These are phyloP conservation scores for Skeletonema potamos DNA, from an alignment of 108 stramenopile species.

Conservation along the genomic window DNA sequence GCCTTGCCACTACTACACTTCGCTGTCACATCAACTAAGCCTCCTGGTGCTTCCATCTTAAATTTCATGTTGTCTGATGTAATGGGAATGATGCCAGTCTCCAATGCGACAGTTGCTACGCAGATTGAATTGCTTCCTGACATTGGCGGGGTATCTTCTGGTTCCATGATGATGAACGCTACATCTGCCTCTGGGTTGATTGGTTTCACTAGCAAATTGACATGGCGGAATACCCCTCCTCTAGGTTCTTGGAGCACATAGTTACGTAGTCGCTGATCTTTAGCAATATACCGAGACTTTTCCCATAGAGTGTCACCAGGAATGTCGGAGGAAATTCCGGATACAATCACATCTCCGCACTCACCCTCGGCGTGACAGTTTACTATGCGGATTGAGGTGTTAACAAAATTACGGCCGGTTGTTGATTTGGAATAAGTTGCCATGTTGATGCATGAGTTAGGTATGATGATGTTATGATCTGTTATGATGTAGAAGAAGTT, in stretches of 20 bases:
- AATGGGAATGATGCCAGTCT: conserved; percentile 25
- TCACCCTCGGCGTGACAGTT: not conserved
- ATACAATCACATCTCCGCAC: not conserved
- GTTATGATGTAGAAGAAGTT: no score
- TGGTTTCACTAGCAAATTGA: not conserved
- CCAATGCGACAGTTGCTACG: conserved; percentile 25
- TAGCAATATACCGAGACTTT: not conserved
- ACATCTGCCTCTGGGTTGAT: not conserved
- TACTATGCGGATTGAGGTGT: not conserved
- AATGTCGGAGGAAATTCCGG: not conserved
- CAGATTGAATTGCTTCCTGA: conserved; percentile 41
- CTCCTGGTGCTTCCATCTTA: conserved; percentile 26
- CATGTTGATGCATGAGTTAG: not conserved
- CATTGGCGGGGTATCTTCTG: conserved; percentile 19
- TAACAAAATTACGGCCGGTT: not conserved
- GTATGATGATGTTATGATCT: no score
- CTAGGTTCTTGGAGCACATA: not conserved
- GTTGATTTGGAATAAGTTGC: not conserved
- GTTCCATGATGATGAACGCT: not conserved
- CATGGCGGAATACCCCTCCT: not conserved
- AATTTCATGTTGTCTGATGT: conserved; percentile 5
- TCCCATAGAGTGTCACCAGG: not conserved
- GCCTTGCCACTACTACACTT: conserved; percentile 11
- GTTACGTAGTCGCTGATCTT: not conserved
- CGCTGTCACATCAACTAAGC: conserved; percentile 16